Evolutionary conservation across 2,329 filamentous ascomycete genomes (phyloP), one percentile per base, ranked within the genome.

Genomic region (Penicillium sp.): DNA sequence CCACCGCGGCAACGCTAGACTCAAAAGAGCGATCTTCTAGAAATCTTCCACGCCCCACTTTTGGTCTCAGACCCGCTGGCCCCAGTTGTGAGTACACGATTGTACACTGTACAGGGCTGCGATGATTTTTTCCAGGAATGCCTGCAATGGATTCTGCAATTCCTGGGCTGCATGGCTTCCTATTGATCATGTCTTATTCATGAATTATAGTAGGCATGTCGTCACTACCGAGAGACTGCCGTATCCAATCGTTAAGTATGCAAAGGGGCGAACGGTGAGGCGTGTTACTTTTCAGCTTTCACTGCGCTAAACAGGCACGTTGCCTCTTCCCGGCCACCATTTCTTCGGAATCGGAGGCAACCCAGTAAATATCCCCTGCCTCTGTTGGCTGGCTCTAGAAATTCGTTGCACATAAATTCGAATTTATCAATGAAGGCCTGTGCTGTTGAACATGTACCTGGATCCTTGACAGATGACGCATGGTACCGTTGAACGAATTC

Each of bases 31-130:
- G 42, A 31, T 22, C 51, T 53, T 53, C 51, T 53, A 53, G 51
- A 53, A 53, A 43, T 17, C 11, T 42, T 42, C 51, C 38, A 41
- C 5, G 51, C 6, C n/a, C 51, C 51, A 53, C 51, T 53, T 53
- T 53, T 4, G 38, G 22, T 22, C 15, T 43, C 51, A 38, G 51
- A 38, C 51, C 38, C 25, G 34, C 51, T 38, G 38, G 25, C 25
- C 25, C 25, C 25, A 34, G 45, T 34, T 22, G 20, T 22, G 22
- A 22, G 22, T 22, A 22, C 2, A 2, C 22, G 22, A 22, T 22
- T 22, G 25, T 45, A 14, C 22, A 15, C 22, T 14, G n/a, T 47
- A 28, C 43, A 15, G 43, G 43, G 14, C 43, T 47, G 25, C 22
- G 20, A 43, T 15, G 31, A 31, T 31, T 31, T 31, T 31, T 31